These are phyloP conservation scores for Brassica carinata DNA, from an alignment of 345 rosid genomes.

Conservation along the genomic window DNA sequence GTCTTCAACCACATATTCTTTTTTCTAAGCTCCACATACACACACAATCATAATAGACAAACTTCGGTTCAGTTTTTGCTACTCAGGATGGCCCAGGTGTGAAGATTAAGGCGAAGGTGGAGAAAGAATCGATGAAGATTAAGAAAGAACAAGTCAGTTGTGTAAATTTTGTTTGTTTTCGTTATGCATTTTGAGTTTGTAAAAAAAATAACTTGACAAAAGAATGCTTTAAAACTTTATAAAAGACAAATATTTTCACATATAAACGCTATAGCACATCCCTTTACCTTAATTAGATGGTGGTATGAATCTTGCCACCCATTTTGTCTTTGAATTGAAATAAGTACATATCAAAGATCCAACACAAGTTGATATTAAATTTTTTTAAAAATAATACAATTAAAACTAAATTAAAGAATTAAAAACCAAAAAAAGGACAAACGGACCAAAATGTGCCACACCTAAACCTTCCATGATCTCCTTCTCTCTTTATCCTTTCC, in stretches of 20 bases:
- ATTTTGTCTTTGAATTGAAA: conserved; percentile 7
- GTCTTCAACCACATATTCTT: too few species aligned
- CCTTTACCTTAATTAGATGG: conserved; percentile 8
- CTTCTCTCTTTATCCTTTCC: not conserved
- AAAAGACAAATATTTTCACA: not conserved
- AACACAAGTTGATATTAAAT: conserved; percentile 15
- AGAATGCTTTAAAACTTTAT: not conserved
- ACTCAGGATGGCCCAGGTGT: too few species aligned
- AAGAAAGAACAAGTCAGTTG: not conserved
- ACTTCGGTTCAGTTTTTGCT: too few species aligned
- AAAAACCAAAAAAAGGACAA: conserved; percentile 5
- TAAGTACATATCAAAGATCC: conserved; percentile 12
- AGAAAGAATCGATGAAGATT: not conserved
- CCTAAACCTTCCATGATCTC: conserved; percentile 40
- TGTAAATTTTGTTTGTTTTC: not conserved
- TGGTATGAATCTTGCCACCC: conserved; percentile 14
- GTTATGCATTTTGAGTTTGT: not conserved
- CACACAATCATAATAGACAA: too few species aligned
- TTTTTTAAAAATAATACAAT: not conserved
- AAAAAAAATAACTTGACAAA: not conserved
- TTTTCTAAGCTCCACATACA: too few species aligned
- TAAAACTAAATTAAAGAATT: not conserved
- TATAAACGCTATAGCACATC: not conserved
- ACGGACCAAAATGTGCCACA: conserved; percentile 44
- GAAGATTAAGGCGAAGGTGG: too few species aligned